These are phyloP conservation scores for Peniophora sp. DNA, from an alignment of 1,284 basidiomycete species.

Conservation along the genomic window DNA sequence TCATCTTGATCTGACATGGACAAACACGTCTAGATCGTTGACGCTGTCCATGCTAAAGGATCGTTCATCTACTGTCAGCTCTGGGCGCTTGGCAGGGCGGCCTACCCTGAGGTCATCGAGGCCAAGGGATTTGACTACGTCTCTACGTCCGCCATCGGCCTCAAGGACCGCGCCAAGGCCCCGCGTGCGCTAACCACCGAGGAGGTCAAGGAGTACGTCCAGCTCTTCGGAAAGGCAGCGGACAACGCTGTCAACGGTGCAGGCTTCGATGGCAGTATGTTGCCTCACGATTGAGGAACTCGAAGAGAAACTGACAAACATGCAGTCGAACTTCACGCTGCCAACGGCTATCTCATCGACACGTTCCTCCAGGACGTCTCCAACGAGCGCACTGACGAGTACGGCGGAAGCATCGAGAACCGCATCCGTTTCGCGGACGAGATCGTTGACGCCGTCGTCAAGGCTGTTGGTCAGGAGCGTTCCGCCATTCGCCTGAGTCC, in stretches of 20 bases:
- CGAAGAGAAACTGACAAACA: too few species aligned
- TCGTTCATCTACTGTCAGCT: conserved; percentile 37
- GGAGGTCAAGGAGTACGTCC: conserved; percentile 36
- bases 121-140: conserved; percentile 23
- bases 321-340: conserved; percentile 26
- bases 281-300: too few species aligned
- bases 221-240: conserved; percentile 29
- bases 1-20: background rate
- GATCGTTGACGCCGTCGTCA: conserved; percentile 35
- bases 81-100: conserved; percentile 37
- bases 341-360: conserved; percentile 32
- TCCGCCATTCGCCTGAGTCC: conserved; percentile 49
- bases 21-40: conserved; percentile 1
- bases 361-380: conserved; percentile 29
- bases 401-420: conserved; percentile 52
- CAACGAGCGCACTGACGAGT: conserved; percentile 51
- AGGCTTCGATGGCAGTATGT: conserved; percentile 21
- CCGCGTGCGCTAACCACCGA: conserved; percentile 18
- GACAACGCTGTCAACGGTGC: conserved; percentile 8
- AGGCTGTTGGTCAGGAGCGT: conserved; percentile 29
- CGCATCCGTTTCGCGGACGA: conserved; percentile 40
- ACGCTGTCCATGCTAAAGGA: conserved; percentile 22
- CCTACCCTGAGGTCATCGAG: conserved; percentile 21
- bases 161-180: conserved; percentile 22
- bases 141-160: conserved; percentile 33